Evolutionary conservation across 2,329 filamentous ascomycete genomes (phyloP).

Genomic region (Xenoacremonium recifei): DNA sequence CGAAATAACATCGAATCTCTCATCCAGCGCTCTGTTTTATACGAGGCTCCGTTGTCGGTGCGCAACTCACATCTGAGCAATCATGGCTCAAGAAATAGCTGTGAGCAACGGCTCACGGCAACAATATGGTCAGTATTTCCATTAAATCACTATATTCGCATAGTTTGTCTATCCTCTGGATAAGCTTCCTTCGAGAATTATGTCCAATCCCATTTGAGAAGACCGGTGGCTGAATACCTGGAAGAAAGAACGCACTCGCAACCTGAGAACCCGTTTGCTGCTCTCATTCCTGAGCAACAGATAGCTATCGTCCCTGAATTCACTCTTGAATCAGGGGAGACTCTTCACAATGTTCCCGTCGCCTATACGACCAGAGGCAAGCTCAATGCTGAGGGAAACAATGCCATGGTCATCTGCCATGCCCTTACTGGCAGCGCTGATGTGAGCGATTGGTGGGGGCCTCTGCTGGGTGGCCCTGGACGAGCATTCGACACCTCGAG

Average conservation of each 20-base stretch:
- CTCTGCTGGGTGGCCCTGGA: slow-evolving; percentile 73
- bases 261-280: slow-evolving; percentile 87
- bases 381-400: slow-evolving; percentile 58
- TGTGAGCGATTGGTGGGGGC: slow-evolving; percentile 87
- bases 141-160: not conserved
- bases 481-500: slow-evolving; percentile 77
- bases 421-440: slow-evolving; percentile 83
- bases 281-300: slow-evolving; percentile 83
- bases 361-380: slow-evolving; percentile 66
- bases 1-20: no score
- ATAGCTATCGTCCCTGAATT: slow-evolving; percentile 86
- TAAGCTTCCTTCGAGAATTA: slow-evolving; percentile 2
- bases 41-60: slow-evolving; percentile 7
- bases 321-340: slow-evolving; percentile 88
- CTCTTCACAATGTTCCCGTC: slow-evolving; percentile 71
- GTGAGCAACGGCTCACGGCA: slow-evolving; percentile 16
- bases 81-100: slow-evolving; percentile 22
- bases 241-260: slow-evolving; percentile 66
- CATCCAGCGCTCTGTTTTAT: no score
- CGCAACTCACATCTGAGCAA: not conserved
- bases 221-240: slow-evolving; percentile 61
- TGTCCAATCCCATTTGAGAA: slow-evolving; percentile 21
- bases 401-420: slow-evolving; percentile 77
- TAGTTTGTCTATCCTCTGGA: slow-evolving; percentile 1
- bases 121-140: slow-evolving; percentile 31